Conservation (phyloP, 768 basidiomycete genomes). For the Pleurotus eryngii region DNA sequence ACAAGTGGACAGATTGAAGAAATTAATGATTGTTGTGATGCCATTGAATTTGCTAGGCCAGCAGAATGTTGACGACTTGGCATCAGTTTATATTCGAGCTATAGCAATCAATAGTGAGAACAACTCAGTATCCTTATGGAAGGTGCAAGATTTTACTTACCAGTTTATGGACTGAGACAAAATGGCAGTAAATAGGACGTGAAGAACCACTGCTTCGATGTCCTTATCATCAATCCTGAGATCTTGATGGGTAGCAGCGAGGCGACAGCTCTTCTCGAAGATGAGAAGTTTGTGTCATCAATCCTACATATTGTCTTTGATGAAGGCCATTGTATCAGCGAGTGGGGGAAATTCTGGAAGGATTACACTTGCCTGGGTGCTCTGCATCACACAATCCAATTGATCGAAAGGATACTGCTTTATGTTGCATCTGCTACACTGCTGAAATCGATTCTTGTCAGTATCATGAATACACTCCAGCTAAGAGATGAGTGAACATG, state of each 20-base stretch:
- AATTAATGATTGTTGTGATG: too few relatives aligned
- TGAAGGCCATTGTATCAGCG: too few relatives aligned
- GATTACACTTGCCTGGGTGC: conserved; percentile 23
- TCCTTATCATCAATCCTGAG: background rate
- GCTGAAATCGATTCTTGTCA: conserved; percentile 10
- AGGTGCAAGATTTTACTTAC: background rate
- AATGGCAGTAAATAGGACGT: background rate
- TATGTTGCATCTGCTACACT: conserved; percentile 20
- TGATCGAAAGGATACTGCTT: conserved; percentile 10
- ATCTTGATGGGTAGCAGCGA: background rate
- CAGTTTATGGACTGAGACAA: too few relatives aligned
- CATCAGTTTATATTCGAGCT: too few relatives aligned
- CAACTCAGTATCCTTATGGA: background rate
- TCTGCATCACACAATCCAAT: conserved; percentile 8
- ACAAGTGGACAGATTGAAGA: background rate
- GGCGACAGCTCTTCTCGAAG: background rate
- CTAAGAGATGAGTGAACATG: background rate
- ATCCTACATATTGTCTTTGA: background rate
- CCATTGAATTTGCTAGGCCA: background rate
- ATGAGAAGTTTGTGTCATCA: background rate
- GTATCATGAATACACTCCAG: conserved; percentile 11
- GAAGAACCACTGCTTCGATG: background rate
- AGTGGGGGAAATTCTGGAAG: conserved; percentile 17
- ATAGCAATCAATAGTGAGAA: too few relatives aligned
- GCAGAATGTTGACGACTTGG: too few relatives aligned